A percentile compares a stretch with the other conserved stretches of the same genome.
These are phyloP conservation scores for Naganishia albida DNA, from an alignment of 1,284 basidiomycete genomes.

Conservation along the genomic window DNA sequence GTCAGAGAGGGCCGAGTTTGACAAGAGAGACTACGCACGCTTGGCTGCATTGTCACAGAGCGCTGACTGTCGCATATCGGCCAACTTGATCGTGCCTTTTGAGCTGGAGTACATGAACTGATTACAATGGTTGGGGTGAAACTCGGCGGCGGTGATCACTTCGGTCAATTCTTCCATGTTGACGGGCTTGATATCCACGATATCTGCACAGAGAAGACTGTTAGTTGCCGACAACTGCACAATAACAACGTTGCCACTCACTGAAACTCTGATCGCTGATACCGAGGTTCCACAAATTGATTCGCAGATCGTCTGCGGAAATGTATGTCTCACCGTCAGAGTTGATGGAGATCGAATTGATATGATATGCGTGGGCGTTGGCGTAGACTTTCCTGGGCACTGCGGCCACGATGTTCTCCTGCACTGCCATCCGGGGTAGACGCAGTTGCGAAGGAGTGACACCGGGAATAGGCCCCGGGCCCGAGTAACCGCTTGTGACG, in stretches of 20 bases:
- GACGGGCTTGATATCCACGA: constrained; percentile 99
- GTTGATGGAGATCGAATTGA: constrained; percentile 99
- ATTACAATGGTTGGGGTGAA: constrained; percentile 97
- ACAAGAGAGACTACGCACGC: constrained; percentile 62
- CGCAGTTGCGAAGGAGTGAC: constrained; percentile 64
- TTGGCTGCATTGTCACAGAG: constrained; percentile 96
- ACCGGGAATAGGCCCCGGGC: constrained; percentile 31
- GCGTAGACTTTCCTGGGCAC: constrained; percentile 98
- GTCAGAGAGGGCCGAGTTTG: background rate
- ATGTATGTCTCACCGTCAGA: constrained; percentile 99
- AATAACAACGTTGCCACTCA: constrained; percentile 58
- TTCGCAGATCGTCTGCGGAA: constrained; percentile 92
- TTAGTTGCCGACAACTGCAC: background rate
- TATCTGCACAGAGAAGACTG: constrained; percentile 64
- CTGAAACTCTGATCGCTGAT: constrained; percentile 99
- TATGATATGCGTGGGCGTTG: constrained; percentile 99
- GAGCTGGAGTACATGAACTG: constrained; percentile 99
- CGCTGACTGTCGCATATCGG: constrained; percentile 99
- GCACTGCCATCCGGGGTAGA: constrained; percentile 84
- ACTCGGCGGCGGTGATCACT: constrained; percentile 98
- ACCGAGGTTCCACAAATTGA: constrained; percentile 98
- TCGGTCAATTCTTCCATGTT: constrained; percentile 99
- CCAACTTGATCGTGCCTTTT: constrained; percentile 99
- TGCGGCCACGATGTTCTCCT: constrained; percentile 98
- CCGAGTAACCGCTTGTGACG: constrained; percentile 73